Evolutionary conservation across 2,329 filamentous ascomycete genomes (phyloP).

Genomic region (Emmonsiellopsis sp.): DNA sequence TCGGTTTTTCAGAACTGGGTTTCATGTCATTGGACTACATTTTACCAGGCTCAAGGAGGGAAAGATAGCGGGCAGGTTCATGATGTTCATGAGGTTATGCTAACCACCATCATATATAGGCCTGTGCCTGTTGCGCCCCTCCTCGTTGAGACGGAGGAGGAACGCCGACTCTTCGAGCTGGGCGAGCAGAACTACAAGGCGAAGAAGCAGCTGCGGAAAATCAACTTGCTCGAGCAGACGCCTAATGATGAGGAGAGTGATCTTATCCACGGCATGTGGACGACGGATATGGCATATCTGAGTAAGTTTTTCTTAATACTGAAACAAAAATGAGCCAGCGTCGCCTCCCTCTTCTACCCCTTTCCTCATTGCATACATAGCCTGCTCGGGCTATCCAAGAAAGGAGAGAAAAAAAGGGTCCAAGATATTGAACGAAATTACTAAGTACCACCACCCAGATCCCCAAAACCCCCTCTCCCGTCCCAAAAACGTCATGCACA

Average conservation of each 20-base stretch:
- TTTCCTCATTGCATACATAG: background rate
- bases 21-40: background rate
- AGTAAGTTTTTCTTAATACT: constrained; percentile 27
- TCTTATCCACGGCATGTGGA: constrained; percentile 66
- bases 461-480: constrained; percentile 46
- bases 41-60: no score
- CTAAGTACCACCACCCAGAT: constrained; percentile 31
- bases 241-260: constrained; percentile 64
- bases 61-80: no score
- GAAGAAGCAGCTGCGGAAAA: constrained; percentile 54
- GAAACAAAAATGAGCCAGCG: background rate
- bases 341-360: background rate
- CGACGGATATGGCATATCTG: constrained; percentile 56
- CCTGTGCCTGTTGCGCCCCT: constrained; percentile 55
- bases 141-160: constrained; percentile 54
- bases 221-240: constrained; percentile 55
- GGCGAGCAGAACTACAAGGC: constrained; percentile 59
- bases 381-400: background rate
- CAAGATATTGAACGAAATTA: background rate
- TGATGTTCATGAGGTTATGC: no score
- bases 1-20: background rate
- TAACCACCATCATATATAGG: constrained; percentile 20
- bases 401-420: background rate
- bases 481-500: constrained; percentile 51
- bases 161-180: constrained; percentile 52